Evolutionary conservation across 768 basidiomycete genomes (phyloP).

Genomic region (Russula earlei): DNA sequence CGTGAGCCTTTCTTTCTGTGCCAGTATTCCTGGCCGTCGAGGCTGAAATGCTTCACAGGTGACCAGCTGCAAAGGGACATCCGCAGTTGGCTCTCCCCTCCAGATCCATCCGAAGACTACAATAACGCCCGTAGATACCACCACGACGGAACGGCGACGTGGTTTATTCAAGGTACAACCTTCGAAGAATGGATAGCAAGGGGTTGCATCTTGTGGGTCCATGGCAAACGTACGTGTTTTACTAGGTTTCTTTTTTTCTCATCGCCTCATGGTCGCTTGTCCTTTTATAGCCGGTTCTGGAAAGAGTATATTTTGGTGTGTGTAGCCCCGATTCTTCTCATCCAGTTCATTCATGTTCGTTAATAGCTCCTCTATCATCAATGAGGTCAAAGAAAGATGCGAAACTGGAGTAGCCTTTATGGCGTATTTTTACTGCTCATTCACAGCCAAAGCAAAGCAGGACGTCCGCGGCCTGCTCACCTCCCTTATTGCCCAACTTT

Average conservation of each 20-base stretch:
- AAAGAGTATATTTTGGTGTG: slow-evolving; percentile 2
- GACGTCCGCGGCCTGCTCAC: background rate
- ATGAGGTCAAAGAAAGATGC: background rate
- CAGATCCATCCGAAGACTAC: background rate
- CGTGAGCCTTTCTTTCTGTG: background rate
- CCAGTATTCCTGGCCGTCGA: background rate
- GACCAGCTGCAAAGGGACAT: background rate
- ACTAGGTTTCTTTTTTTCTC: too few relatives aligned
- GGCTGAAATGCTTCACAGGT: background rate
- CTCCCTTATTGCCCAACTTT: background rate
- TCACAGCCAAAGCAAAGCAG: background rate
- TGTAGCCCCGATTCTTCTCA: background rate
- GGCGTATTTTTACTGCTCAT: slow-evolving; percentile 2
- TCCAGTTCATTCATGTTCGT: background rate
- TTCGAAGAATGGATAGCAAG: background rate
- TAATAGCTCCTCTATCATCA: background rate
- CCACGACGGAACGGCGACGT: background rate
- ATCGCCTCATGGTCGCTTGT: background rate
- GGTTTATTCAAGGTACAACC: background rate
- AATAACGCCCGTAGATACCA: background rate
- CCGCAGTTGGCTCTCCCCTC: background rate
- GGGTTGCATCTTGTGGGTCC: background rate
- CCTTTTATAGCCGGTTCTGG: background rate
- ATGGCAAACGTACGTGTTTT: background rate
- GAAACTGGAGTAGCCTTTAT: background rate